Evolutionary conservation across 495 filamentous ascomycete genomes (phyloP).

Genomic region (Neurospora sp.): DNA sequence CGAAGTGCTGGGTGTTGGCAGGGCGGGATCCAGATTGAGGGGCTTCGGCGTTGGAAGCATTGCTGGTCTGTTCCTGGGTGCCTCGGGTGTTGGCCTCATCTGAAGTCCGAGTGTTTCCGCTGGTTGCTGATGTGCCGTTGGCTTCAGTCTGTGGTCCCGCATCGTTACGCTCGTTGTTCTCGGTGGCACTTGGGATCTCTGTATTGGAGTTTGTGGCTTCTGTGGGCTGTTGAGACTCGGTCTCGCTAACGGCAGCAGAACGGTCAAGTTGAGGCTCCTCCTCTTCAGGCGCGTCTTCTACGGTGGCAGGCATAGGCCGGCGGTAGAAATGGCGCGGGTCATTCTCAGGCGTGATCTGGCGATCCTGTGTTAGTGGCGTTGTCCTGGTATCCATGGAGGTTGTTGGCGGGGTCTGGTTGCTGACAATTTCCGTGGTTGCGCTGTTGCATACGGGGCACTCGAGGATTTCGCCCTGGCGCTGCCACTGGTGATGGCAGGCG

Average conservation of each 20-base stretch:
- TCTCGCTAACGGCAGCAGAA: background rate
- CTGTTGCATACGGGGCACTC: slow-evolving; percentile 16
- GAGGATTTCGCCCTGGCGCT: slow-evolving; percentile 8
- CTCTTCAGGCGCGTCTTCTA: background rate
- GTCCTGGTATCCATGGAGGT: background rate
- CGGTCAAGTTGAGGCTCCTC: background rate
- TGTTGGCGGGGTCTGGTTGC: background rate
- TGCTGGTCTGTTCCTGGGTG: background rate
- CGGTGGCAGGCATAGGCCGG: background rate
- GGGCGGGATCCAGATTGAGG: background rate
- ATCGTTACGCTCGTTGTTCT: background rate
- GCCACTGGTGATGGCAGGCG: slow-evolving; percentile 18
- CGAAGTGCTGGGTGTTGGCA: background rate
- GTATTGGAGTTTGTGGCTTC: background rate
- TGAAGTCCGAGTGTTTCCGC: background rate
- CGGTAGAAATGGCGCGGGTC: slow-evolving; percentile 17
- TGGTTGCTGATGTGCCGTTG: background rate
- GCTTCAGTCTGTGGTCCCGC: background rate
- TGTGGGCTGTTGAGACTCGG: background rate
- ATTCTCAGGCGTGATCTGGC: slow-evolving; percentile 11
- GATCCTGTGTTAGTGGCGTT: slow-evolving; percentile 1
- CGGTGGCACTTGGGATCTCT: background rate
- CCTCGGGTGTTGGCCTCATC: background rate
- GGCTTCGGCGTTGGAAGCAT: background rate
- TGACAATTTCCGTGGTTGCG: slow-evolving; percentile 15